Percentiles rank a stretch among this genome's conserved stretches.
Conservation (phyloP, 2,329 filamentous ascomycete species). For the Fusarium zealandicum region DNA sequence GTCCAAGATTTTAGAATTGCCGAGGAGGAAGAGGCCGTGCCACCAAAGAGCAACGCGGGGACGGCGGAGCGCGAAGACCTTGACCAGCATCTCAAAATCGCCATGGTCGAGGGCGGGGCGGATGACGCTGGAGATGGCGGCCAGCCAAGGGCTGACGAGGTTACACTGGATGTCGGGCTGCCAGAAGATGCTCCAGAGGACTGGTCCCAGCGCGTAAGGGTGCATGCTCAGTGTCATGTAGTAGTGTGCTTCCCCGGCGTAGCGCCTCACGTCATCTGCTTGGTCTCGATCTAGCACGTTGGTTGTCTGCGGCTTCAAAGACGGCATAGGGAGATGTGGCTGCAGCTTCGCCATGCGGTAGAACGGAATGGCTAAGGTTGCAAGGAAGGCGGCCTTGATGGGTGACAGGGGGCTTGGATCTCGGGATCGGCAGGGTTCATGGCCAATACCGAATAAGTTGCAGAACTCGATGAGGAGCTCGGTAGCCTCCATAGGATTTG, state of each 20-base stretch:
- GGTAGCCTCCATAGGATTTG: slow-evolving; percentile 30
- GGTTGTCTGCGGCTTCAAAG: slow-evolving; percentile 12
- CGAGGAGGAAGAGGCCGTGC: slow-evolving; percentile 41
- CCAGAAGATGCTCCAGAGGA: slow-evolving; percentile 45
- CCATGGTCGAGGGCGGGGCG: slow-evolving; percentile 27
- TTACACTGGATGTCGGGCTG: slow-evolving; percentile 43
- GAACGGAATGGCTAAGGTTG: slow-evolving; percentile 39
- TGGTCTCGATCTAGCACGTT: slow-evolving; percentile 13
- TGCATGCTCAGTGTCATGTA: slow-evolving; percentile 46
- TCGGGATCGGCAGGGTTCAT: slow-evolving; percentile 21
- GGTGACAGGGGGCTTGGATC: slow-evolving; percentile 26
- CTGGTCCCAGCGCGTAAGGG: slow-evolving; percentile 35
- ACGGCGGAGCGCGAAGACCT: slow-evolving; percentile 38
- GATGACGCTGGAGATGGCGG: slow-evolving; percentile 35
- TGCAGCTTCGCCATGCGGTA: slow-evolving; percentile 40
- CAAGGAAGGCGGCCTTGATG: slow-evolving; percentile 39
- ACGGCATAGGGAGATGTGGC: slow-evolving; percentile 33
- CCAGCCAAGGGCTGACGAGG: slow-evolving; percentile 43
- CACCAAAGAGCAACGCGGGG: slow-evolving; percentile 42
- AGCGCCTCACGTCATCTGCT: slow-evolving; percentile 25
- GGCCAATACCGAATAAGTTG: slow-evolving; percentile 36
- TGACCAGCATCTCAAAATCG: slow-evolving; percentile 37
- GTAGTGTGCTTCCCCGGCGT: slow-evolving; percentile 35
- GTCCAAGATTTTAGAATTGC: slow-evolving; percentile 29
- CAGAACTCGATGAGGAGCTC: slow-evolving; percentile 40